Evolutionary conservation across 1,284 basidiomycete species (phyloP).

Genomic region (Papiliotrema nemorosa): DNA sequence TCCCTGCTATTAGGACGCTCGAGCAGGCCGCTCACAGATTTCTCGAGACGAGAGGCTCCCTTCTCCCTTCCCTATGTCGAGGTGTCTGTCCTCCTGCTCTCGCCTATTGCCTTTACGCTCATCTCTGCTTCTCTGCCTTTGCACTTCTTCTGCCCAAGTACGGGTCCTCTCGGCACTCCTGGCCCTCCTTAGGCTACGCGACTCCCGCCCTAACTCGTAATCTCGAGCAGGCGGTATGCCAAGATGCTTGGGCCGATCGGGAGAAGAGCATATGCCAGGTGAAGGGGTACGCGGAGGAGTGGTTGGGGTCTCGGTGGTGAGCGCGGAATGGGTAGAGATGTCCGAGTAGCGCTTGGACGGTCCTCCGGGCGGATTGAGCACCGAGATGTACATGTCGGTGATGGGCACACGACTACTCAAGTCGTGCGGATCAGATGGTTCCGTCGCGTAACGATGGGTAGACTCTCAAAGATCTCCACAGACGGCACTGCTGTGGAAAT

Average conservation of each 20-base stretch:
- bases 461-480: too few relatives aligned
- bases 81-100: too few relatives aligned
- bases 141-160: constrained; percentile 27
- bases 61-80: not conserved
- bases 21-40: not conserved
- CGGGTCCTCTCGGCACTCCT: constrained; percentile 18
- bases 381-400: too few relatives aligned
- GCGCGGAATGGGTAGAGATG: not conserved
- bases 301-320: not conserved
- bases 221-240: too few relatives aligned
- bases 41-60: not conserved
- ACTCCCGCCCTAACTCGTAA: too few relatives aligned
- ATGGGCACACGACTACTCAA: too few relatives aligned
- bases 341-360: not conserved
- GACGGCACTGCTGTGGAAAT: too few relatives aligned
- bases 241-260: too few relatives aligned
- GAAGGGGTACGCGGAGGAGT: not conserved
- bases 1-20: not conserved
- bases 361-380: too few relatives aligned
- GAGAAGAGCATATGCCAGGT: too few relatives aligned
- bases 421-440: too few relatives aligned
- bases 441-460: too few relatives aligned
- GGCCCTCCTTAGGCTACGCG: not conserved
- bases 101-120: constrained; percentile 1
- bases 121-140: constrained; percentile 3